Evolutionary conservation across 768 basidiomycete species (phyloP).

Genomic region (Boletus edulis): DNA sequence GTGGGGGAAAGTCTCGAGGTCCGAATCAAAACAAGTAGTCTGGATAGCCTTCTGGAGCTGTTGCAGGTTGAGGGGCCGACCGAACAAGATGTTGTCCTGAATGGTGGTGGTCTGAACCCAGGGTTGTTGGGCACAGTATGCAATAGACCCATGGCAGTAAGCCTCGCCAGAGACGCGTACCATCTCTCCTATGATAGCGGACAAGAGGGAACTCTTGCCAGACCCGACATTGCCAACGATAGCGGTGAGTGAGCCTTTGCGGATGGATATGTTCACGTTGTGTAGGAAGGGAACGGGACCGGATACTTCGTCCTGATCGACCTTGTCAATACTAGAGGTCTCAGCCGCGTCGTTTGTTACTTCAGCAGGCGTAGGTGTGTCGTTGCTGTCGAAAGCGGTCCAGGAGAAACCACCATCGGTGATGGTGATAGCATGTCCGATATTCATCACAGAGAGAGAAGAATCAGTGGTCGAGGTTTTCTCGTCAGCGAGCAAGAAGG

Average conservation of each 20-base stretch:
- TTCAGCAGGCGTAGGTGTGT: not conserved
- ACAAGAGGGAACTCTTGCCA: conserved; percentile 29
- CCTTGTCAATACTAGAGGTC: conserved; percentile 5
- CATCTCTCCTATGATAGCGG: conserved; percentile 32
- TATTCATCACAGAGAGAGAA: conserved; percentile 3
- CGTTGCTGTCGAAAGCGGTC: conserved; percentile 12
- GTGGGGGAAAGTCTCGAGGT: conserved; percentile 27
- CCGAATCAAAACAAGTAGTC: conserved; percentile 28
- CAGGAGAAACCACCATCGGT: conserved; percentile 24
- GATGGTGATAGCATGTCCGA: conserved; percentile 19
- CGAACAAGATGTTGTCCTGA: conserved; percentile 32
- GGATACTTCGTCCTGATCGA: conserved; percentile 5
- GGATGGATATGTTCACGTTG: conserved; percentile 21
- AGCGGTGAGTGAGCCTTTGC: conserved; percentile 23
- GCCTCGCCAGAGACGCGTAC: conserved; percentile 24
- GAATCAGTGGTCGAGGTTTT: conserved; percentile 6
- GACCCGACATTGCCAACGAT: conserved; percentile 28
- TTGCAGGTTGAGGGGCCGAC: conserved; percentile 25
- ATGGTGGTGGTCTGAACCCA: conserved; percentile 32
- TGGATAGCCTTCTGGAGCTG: conserved; percentile 27
- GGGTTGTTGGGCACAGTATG: conserved; percentile 33
- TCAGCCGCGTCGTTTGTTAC: conserved; percentile 2
- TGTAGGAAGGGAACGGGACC: conserved; percentile 17
- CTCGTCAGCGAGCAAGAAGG: conserved; percentile 28
- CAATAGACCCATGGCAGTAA: conserved; percentile 23